These are phyloP conservation scores for Colletotrichum graminicola DNA, from an alignment of 2,329 filamentous ascomycete genomes.

Conservation along the genomic window DNA sequence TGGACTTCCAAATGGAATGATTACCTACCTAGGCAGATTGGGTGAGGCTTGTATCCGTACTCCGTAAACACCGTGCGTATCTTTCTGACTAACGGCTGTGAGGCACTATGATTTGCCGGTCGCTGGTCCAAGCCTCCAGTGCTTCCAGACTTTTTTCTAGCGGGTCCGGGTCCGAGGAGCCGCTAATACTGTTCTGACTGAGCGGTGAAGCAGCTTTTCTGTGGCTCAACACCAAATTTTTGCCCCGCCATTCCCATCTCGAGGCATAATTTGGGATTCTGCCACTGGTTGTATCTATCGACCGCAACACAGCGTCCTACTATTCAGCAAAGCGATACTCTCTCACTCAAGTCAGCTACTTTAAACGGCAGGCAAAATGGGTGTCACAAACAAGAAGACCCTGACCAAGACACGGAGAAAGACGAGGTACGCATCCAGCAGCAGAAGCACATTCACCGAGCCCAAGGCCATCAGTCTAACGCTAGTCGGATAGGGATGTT, in stretches of 20 bases:
- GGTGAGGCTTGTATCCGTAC: too few species aligned
- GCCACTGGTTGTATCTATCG: not conserved
- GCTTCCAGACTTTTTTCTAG: constrained; percentile 12
- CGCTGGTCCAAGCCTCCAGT: not conserved
- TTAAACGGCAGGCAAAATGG: constrained; percentile 64
- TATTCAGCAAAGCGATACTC: not conserved
- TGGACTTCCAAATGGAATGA: not conserved
- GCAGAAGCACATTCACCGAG: constrained; percentile 38
- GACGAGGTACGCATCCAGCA: constrained; percentile 65
- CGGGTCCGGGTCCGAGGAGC: constrained; percentile 1
- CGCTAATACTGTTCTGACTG: not conserved
- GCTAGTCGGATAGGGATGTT: constrained; percentile 74
- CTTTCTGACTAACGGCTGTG: not conserved
- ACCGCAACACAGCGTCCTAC: not conserved
- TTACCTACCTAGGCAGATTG: not conserved
- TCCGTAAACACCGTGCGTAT: not conserved
- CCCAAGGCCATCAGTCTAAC: constrained; percentile 1
- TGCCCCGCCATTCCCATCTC: constrained; percentile 31
- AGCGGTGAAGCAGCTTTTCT: constrained; percentile 37
- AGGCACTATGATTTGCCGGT: not conserved
- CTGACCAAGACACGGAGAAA: constrained; percentile 81
- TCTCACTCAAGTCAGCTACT: not conserved
- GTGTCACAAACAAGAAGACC: constrained; percentile 74
- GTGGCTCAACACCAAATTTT: constrained; percentile 13
- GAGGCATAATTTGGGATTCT: constrained; percentile 24